Evolutionary conservation across 345 rosid genomes (phyloP), one percentile per base, ranked within the genome.

Genomic region (Eucalyptus brandiana): DNA sequence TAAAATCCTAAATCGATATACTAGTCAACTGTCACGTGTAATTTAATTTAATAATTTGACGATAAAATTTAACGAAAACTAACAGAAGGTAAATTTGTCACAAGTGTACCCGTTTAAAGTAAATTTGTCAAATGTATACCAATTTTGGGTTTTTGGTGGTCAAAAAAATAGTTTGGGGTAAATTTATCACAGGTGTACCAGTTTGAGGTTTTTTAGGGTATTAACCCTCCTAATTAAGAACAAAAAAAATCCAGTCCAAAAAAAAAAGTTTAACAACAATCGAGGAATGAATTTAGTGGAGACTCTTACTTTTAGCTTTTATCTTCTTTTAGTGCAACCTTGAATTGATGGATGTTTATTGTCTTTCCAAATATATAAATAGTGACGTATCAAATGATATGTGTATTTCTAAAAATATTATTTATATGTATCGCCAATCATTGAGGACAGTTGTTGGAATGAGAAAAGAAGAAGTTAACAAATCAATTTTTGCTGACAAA

Each of bases 401-500:
- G 44, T 6, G 19, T 32, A 18, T 9, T 8, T 34, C 6, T 34
- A 5, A 9, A 69, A 69, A 17, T 5, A 2, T 5, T 56, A 56
- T 4, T 56, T 56, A 56, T 56, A 24, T 56, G 1, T 56, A 24
- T 56, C 3, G 3, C 30, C 62, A 10, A 56, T 56, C 28, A 24
- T 56, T 56, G 3, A 23, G 0, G 62, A 56, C 0, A 10, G 1
- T 56, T 0, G 30, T 28, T 60, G 4, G 32, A 14, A 30, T 6
- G 7, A 15, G 19, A n/a, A 65, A 32, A 30, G 37, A 32, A 16
- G 24, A 19, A 5, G 23, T 32, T 3, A n/a, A 17, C 5, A 8
- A 32, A 67, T 0, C 19, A 67, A 32, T 32, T 32, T 67, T 17
- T 67, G 32, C 7, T 1, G 12, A 17, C 2, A 67, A 67, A 17